Evolutionary conservation across 2,329 filamentous ascomycete genomes (phyloP).

Genomic region (Penicillium sp.): DNA sequence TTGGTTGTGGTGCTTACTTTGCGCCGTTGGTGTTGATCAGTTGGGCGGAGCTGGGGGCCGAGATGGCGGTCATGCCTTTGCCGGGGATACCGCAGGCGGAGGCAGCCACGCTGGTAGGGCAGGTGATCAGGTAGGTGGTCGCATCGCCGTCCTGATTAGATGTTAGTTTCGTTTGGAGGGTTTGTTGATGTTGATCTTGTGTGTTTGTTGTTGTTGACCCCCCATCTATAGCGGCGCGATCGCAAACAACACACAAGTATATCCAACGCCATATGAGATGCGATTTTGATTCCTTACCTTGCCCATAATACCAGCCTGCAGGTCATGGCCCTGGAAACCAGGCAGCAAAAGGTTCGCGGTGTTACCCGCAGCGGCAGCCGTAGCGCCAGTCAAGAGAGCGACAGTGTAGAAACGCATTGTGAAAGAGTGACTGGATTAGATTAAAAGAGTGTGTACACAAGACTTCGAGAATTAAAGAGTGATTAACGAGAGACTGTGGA

Average conservation of each 20-base stretch:
- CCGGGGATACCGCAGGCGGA: slow-evolving; percentile 20
- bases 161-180: slow-evolving; percentile 1
- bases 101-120: slow-evolving; percentile 16
- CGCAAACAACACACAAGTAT: not conserved
- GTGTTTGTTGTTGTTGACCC: not conserved
- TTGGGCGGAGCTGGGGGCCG: slow-evolving; percentile 20
- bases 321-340: slow-evolving; percentile 21
- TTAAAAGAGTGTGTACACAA: slow-evolving; percentile 7
- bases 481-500: slow-evolving; percentile 25
- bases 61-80: slow-evolving; percentile 22
- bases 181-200: not conserved
- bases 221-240: not conserved
- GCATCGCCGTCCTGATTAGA: slow-evolving; percentile 17
- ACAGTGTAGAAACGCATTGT: slow-evolving; percentile 27
- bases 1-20: slow-evolving; percentile 15
- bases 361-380: slow-evolving; percentile 22
- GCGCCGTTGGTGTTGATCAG: slow-evolving; percentile 18
- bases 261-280: not conserved
- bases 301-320: slow-evolving; percentile 19
- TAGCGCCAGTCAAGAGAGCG: slow-evolving; percentile 27
- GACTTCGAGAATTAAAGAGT: slow-evolving; percentile 9
- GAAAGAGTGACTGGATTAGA: slow-evolving; percentile 8
- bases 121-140: slow-evolving; percentile 26
- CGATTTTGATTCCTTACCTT: slow-evolving; percentile 11
- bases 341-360: slow-evolving; percentile 24